Conservation (phyloP, 2,329 filamentous ascomycete species). For the Colletotrichum paranaense region DNA sequence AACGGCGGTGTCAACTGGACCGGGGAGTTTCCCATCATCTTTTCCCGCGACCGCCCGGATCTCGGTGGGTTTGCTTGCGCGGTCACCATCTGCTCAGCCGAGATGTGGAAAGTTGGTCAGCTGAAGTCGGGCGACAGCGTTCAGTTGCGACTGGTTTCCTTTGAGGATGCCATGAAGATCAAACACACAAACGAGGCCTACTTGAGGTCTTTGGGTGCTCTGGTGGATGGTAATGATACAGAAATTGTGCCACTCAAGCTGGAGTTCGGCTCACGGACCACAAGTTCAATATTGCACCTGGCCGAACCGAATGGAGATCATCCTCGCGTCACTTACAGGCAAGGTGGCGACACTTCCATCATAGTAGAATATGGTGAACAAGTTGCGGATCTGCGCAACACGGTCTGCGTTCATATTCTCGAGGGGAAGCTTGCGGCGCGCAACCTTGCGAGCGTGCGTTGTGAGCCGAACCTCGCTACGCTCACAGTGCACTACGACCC, state of each 20-base stretch:
- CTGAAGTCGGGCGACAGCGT: conserved; percentile 44
- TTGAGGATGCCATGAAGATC: background rate
- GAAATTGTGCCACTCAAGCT: background rate
- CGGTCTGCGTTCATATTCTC: conserved; percentile 39
- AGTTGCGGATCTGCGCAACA: conserved; percentile 65
- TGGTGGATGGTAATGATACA: background rate
- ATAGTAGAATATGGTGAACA: conserved; percentile 69
- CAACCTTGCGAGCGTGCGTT: conserved; percentile 19
- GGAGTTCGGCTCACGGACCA: background rate
- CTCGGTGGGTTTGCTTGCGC: conserved; percentile 46
- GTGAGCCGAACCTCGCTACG: conserved; percentile 37
- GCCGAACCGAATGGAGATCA: conserved; percentile 42
- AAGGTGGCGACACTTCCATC: conserved; percentile 61
- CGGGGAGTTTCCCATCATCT: conserved; percentile 48
- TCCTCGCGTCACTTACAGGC: conserved; percentile 53
- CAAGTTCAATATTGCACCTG: conserved; percentile 39
- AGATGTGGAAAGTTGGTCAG: conserved; percentile 51
- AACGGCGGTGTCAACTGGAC: conserved; percentile 47
- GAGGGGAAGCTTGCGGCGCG: conserved; percentile 22
- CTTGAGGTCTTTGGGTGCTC: background rate
- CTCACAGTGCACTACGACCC: conserved; percentile 38
- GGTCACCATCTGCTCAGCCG: conserved; percentile 44
- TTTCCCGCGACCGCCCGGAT: conserved; percentile 46
- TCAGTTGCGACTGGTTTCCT: conserved; percentile 2
- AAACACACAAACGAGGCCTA: background rate